A percentile compares a stretch with the other conserved stretches of the same genome.
Conservation (phyloP, 345 rosid genomes). For the Eucalyptus polyanthemos region DNA sequence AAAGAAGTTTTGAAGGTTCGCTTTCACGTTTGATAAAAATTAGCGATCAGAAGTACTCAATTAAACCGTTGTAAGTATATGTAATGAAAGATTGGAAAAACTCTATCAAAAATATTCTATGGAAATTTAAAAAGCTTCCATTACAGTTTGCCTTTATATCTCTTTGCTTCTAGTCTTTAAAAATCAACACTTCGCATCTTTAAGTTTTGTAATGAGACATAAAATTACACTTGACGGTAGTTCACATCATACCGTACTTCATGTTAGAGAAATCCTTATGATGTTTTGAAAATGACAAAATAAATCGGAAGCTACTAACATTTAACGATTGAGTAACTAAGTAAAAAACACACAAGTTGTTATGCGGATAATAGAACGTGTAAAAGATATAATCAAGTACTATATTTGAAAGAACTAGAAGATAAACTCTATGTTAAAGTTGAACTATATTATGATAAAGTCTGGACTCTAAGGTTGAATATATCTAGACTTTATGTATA, state of each 20-base stretch:
- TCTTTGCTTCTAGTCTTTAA: background rate
- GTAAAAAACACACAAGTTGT: too few relatives aligned
- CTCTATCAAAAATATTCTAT: background rate
- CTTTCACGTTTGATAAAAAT: background rate
- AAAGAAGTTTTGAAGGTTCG: background rate
- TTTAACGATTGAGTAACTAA: too few relatives aligned
- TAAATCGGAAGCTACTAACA: too few relatives aligned
- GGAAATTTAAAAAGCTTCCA: background rate
- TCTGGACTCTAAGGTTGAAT: too few relatives aligned
- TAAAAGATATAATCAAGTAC: too few relatives aligned
- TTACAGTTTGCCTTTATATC: background rate
- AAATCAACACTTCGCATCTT: background rate
- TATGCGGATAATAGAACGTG: too few relatives aligned
- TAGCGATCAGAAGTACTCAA: background rate
- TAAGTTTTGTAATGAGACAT: background rate
- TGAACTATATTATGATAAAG: too few relatives aligned
- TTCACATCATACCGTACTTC: background rate
- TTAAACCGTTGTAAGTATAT: background rate
- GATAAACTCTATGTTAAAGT: too few relatives aligned
- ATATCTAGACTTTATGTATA: too few relatives aligned
- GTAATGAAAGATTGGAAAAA: background rate
- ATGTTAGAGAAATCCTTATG: too few relatives aligned
- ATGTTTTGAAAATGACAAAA: too few relatives aligned
- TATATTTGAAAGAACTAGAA: too few relatives aligned
- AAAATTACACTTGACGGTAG: background rate